Conservation (phyloP, 2,329 filamentous ascomycete genomes). For the Aspergillus ochraceus region DNA sequence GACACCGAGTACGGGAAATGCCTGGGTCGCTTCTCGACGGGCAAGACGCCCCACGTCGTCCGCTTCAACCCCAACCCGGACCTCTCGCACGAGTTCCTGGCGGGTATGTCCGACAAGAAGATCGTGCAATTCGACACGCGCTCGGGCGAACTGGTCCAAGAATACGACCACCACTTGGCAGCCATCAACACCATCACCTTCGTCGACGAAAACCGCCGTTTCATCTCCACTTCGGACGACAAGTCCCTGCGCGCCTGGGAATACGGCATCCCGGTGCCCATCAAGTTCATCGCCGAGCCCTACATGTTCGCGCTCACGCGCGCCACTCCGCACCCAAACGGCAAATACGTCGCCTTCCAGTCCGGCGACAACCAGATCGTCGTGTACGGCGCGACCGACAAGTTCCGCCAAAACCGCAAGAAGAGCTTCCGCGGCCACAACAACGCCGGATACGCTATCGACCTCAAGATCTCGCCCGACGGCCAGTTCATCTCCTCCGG, state of each 20-base stretch:
- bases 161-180: constrained; percentile 98
- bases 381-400: constrained; percentile 90
- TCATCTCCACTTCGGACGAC: constrained; percentile 97
- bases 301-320: constrained; percentile 98
- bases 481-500: constrained; percentile 87
- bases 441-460: constrained; percentile 89
- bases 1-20: constrained; percentile 94
- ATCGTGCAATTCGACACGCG: constrained; percentile 96
- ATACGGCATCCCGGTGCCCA: constrained; percentile 95
- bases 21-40: constrained; percentile 83
- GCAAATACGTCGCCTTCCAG: constrained; percentile 94
- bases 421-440: constrained; percentile 97
- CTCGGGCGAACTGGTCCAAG: constrained; percentile 79
- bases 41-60: constrained; percentile 92
- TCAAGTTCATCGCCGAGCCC: constrained; percentile 96
- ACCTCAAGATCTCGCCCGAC: constrained; percentile 83
- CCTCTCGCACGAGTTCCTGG: constrained; percentile 84
- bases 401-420: constrained; percentile 95
- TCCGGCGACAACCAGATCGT: constrained; percentile 94
- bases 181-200: constrained; percentile 98
- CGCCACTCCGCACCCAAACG: constrained; percentile 77
- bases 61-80: constrained; percentile 83
- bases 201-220: constrained; percentile 88
- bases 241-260: constrained; percentile 97
- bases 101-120: constrained; percentile 98